Evolutionary conservation across 129 eudicot genomes (phyloP).

Genomic region (Chrysanthemum makinoi): DNA sequence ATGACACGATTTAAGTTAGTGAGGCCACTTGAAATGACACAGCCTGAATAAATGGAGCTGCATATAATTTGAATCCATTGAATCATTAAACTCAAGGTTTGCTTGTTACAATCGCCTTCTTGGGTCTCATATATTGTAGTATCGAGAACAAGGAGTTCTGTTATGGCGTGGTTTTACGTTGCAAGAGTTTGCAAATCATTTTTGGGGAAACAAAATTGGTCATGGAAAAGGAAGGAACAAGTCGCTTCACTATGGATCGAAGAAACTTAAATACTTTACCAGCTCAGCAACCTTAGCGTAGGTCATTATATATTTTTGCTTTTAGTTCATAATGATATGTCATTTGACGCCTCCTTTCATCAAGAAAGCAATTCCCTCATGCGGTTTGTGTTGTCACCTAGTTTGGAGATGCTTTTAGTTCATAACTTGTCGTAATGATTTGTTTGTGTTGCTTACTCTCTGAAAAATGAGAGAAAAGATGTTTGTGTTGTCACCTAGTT

Average conservation of each 20-base stretch:
- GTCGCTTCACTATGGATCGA: too few relatives aligned
- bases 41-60: slow-evolving; percentile 7
- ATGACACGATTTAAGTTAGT: too few relatives aligned
- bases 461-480: slow-evolving; percentile 54
- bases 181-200: too few relatives aligned
- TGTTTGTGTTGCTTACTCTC: slow-evolving; percentile 70
- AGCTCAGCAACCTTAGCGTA: slow-evolving; percentile 62
- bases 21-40: too few relatives aligned
- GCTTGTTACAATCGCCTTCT: too few relatives aligned
- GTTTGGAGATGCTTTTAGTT: too few relatives aligned
- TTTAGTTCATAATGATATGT: neutral
- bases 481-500: slow-evolving; percentile 62
- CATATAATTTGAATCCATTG: slow-evolving; percentile 37
- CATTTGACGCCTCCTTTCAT: neutral
- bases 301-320: neutral
- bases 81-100: neutral
- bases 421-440: too few relatives aligned
- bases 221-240: too few relatives aligned
- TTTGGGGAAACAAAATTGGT: too few relatives aligned
- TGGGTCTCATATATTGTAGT: slow-evolving; percentile 34
- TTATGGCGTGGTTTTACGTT: too few relatives aligned
- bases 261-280: slow-evolving; percentile 24
- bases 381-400: slow-evolving; percentile 78
- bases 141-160: too few relatives aligned
- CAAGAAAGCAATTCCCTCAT: slow-evolving; percentile 70